These are phyloP conservation scores for Aspergillus fijiensis DNA, from an alignment of 2,329 filamentous ascomycete genomes.

Conservation along the genomic window DNA sequence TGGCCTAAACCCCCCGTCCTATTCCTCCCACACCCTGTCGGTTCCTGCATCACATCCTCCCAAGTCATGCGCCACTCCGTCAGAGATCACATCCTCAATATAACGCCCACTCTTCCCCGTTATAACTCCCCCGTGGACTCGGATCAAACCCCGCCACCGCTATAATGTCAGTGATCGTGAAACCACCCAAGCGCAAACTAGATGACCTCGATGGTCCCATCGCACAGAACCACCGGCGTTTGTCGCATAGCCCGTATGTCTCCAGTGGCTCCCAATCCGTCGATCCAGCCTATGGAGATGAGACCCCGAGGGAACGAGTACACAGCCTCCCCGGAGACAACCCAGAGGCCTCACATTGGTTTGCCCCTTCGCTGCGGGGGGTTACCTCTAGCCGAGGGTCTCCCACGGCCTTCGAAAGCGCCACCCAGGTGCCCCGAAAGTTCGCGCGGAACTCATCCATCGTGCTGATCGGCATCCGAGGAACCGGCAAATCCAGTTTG, in stretches of 20 bases:
- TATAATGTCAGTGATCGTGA: conserved; percentile 33
- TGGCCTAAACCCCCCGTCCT: neutral
- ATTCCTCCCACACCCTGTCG: neutral
- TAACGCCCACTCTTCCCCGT: neutral
- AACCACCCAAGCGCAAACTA: conserved; percentile 34
- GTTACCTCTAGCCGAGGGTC: conserved; percentile 32
- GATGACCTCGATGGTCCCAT: conserved; percentile 25
- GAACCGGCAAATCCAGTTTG: conserved; percentile 72
- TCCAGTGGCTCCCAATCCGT: neutral
- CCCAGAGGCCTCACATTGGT: conserved; percentile 20
- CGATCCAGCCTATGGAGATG: neutral
- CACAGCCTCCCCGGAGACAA: conserved; percentile 15
- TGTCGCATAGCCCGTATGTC: conserved; percentile 4
- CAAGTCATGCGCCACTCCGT: neutral
- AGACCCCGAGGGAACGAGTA: neutral
- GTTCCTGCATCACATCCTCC: neutral
- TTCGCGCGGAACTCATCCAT: conserved; percentile 67
- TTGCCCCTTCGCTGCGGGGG: conserved; percentile 22
- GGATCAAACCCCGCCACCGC: neutral
- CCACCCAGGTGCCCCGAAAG: conserved; percentile 28
- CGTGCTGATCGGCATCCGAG: conserved; percentile 69
- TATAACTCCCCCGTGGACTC: neutral
- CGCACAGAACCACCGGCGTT: conserved; percentile 15
- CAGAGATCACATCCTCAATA: neutral
- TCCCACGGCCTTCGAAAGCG: conserved; percentile 26